Conservation (phyloP, 495 filamentous ascomycete species). For the Amphirosellinia nigrospora region DNA sequence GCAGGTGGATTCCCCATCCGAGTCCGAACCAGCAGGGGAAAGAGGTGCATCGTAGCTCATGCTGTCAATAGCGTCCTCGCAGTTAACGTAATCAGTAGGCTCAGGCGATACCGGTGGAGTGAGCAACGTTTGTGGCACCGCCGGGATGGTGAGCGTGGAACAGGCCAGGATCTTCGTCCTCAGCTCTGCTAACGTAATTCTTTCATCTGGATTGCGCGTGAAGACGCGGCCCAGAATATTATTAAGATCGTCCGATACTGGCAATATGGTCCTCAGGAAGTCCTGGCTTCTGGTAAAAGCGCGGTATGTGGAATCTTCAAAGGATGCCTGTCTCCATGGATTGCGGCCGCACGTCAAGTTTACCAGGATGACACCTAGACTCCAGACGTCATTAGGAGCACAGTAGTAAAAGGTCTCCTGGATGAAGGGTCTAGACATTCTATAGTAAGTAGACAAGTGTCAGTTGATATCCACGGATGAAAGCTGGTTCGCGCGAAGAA, state of each 20-base stretch:
- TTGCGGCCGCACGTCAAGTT: slow-evolving; percentile 98
- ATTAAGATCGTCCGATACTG: slow-evolving; percentile 89
- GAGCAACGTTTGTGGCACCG: slow-evolving; percentile 35
- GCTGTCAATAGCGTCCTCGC: slow-evolving; percentile 48
- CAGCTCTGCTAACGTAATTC: slow-evolving; percentile 85
- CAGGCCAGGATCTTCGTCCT: slow-evolving; percentile 78
- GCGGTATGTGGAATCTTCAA: slow-evolving; percentile 93
- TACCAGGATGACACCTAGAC: slow-evolving; percentile 93
- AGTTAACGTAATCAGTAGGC: slow-evolving; percentile 51
- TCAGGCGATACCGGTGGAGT: slow-evolving; percentile 48
- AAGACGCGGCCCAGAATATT: slow-evolving; percentile 88
- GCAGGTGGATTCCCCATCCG: slow-evolving; percentile 52
- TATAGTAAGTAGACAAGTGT: slow-evolving; percentile 50
- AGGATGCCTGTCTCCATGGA: slow-evolving; percentile 94
- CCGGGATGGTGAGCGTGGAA: slow-evolving; percentile 68
- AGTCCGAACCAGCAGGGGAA: slow-evolving; percentile 50
- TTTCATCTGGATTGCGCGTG: slow-evolving; percentile 81
- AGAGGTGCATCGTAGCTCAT: slow-evolving; percentile 44
- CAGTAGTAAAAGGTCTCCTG: slow-evolving; percentile 84
- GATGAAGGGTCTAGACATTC: slow-evolving; percentile 92
- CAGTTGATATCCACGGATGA: slow-evolving; percentile 33
- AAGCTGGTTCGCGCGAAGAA: slow-evolving; percentile 25
- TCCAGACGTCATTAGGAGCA: slow-evolving; percentile 97
- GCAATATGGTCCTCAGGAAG: slow-evolving; percentile 92
- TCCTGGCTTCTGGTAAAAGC: slow-evolving; percentile 85